Conservation (phyloP, 2,329 filamentous ascomycete species). For the Exophiala alcalophila region DNA sequence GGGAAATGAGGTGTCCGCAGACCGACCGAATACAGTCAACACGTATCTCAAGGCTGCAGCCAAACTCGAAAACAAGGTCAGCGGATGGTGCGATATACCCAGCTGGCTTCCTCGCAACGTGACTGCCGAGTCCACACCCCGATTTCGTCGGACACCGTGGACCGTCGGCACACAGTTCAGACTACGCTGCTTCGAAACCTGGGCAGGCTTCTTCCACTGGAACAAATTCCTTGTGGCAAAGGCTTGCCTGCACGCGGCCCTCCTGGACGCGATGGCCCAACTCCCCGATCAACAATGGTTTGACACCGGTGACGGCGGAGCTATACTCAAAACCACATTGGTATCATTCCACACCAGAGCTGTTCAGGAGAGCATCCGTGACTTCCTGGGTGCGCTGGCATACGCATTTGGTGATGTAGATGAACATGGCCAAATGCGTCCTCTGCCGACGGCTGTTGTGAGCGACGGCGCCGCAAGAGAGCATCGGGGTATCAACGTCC, state of each 20-base stretch:
- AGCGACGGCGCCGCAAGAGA: slow-evolving; percentile 11
- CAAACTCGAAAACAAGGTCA: slow-evolving; percentile 18
- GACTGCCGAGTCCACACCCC: neutral
- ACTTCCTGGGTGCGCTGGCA: slow-evolving; percentile 17
- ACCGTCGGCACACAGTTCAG: slow-evolving; percentile 11
- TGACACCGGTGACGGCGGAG: no score
- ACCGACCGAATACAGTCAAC: slow-evolving; percentile 5
- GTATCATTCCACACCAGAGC: slow-evolving; percentile 6
- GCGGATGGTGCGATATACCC: slow-evolving; percentile 19
- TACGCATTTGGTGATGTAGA: slow-evolving; percentile 24
- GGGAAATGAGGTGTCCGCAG: neutral
- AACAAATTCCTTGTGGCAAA: slow-evolving; percentile 21
- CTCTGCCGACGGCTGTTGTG: slow-evolving; percentile 9
- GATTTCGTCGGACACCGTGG: slow-evolving; percentile 12
- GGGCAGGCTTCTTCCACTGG: slow-evolving; percentile 23
- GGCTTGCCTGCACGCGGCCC: slow-evolving; percentile 16
- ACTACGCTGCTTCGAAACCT: slow-evolving; percentile 14
- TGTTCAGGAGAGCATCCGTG: slow-evolving; percentile 15
- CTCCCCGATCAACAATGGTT: neutral
- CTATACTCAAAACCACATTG: no score
- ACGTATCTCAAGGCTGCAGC: slow-evolving; percentile 17
- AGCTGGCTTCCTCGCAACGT: slow-evolving; percentile 17
- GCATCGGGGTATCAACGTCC: slow-evolving; percentile 17
- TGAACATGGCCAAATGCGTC: slow-evolving; percentile 3
- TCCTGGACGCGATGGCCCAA: slow-evolving; percentile 12